These are phyloP conservation scores for Globisporangium canariense DNA, from an alignment of 352 stramenopile genomes.

Conservation along the genomic window DNA sequence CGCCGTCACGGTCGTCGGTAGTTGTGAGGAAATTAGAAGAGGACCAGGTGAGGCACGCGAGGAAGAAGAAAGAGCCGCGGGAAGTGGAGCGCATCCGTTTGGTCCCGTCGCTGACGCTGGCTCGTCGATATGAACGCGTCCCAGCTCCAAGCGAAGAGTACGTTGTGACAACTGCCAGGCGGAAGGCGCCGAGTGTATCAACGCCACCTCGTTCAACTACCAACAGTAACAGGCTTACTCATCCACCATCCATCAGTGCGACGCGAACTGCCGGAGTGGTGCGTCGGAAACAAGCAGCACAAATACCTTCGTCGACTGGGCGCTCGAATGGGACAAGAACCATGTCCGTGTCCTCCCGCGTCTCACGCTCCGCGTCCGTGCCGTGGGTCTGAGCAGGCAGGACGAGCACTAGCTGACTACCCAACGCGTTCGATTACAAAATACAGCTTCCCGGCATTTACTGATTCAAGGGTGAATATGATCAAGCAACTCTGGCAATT, in stretches of 20 bases:
- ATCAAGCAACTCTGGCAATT: too few species aligned
- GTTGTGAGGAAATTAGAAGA: conserved; percentile 34
- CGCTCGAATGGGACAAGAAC: not conserved
- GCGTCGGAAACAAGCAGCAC: not conserved
- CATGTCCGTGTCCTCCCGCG: conserved; percentile 8
- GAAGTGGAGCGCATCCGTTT: conserved; percentile 52
- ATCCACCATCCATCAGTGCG: conserved; percentile 10
- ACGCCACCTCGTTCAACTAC: conserved; percentile 2
- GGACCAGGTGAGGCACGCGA: conserved; percentile 23
- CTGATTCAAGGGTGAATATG: too few species aligned
- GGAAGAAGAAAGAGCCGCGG: conserved; percentile 22
- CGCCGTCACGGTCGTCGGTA: conserved; percentile 24
- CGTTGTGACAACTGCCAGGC: not conserved
- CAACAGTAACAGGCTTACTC: not conserved
- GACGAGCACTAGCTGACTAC: too few species aligned
- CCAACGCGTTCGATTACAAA: too few species aligned
- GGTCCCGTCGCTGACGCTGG: conserved; percentile 37
- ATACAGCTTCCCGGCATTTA: too few species aligned
- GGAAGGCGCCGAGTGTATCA: conserved; percentile 35
- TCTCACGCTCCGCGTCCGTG: conserved; percentile 9
- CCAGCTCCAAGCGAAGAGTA: conserved; percentile 24
- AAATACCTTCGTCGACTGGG: not conserved
- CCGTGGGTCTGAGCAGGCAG: conserved; percentile 13
- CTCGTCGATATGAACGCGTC: conserved; percentile 43
- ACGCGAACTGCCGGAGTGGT: conserved; percentile 2